Conservation (phyloP, 306 rosid species). For the Citrullus colocynthis region DNA sequence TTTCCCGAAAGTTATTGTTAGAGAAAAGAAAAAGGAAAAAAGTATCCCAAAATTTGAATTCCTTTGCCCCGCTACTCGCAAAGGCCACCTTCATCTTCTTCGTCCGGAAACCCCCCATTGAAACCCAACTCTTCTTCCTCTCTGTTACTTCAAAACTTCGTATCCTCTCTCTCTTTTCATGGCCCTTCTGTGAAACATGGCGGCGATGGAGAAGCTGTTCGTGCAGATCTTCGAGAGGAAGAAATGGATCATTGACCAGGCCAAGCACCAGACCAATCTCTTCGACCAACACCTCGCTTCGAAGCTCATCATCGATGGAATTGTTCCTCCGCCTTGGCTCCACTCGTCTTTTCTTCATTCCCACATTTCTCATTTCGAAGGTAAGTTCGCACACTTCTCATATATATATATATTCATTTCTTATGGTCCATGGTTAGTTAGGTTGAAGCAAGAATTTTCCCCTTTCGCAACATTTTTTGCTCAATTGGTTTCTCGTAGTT, state of each 20-base stretch:
- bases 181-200: conserved; percentile 20
- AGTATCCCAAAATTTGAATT: conserved; percentile 3
- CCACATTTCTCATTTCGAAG: conserved; percentile 25
- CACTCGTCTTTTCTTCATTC: conserved; percentile 21
- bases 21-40: too few species aligned
- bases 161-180: background rate
- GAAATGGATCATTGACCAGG: conserved; percentile 55
- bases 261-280: conserved; percentile 45
- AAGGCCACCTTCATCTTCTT: background rate
- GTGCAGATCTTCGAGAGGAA: conserved; percentile 67
- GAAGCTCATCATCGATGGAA: conserved; percentile 69
- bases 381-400: conserved; percentile 16
- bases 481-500: background rate
- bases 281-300: conserved; percentile 64
- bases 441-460: background rate
- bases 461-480: background rate
- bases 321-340: conserved; percentile 74
- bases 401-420: background rate
- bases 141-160: background rate
- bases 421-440: background rate
- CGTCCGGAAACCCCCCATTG: background rate
- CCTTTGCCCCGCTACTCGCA: background rate
- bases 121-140: conserved; percentile 4
- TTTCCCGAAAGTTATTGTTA: too few species aligned
- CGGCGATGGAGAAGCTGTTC: conserved; percentile 58